Percentiles rank a stretch among this genome's conserved stretches.
phyloP scores from a whole-genome alignment of 116 monocot genomes.

The Posidonia oceanica region DNA sequence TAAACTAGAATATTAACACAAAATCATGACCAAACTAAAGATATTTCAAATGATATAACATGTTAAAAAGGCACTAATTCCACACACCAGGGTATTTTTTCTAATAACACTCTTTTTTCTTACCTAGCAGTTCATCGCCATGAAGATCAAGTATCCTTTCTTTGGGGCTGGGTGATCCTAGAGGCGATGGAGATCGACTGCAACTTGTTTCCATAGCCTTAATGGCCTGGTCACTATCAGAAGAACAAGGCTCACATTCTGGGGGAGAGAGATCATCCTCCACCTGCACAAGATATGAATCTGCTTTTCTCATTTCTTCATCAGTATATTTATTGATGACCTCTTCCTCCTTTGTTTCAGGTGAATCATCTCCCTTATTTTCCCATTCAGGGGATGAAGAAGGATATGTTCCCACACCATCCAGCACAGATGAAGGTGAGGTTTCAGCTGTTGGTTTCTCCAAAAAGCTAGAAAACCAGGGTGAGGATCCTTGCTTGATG shows the following conservation, averaged over 20 bases:
- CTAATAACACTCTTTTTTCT: not conserved
- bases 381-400: constrained; percentile 19
- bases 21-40: not conserved
- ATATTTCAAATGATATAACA: not conserved
- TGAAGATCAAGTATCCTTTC: not conserved
- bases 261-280: no score
- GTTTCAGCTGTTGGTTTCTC: constrained; percentile 9
- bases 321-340: not conserved
- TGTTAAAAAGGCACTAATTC: not conserved
- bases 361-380: not conserved
- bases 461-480: constrained; percentile 66
- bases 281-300: not conserved
- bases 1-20: not conserved
- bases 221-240: not conserved
- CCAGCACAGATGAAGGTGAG: constrained; percentile 51
- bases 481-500: constrained; percentile 45
- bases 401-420: constrained; percentile 2
- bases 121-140: constrained; percentile 5
- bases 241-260: not conserved
- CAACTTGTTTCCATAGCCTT: not conserved
- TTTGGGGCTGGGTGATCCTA: not conserved
- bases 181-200: not conserved
- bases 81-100: not conserved
- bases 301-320: not conserved
- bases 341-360: constrained; percentile 5